Conservation (phyloP, 2,329 filamentous ascomycete species). For the Lecanosticta acicola region DNA sequence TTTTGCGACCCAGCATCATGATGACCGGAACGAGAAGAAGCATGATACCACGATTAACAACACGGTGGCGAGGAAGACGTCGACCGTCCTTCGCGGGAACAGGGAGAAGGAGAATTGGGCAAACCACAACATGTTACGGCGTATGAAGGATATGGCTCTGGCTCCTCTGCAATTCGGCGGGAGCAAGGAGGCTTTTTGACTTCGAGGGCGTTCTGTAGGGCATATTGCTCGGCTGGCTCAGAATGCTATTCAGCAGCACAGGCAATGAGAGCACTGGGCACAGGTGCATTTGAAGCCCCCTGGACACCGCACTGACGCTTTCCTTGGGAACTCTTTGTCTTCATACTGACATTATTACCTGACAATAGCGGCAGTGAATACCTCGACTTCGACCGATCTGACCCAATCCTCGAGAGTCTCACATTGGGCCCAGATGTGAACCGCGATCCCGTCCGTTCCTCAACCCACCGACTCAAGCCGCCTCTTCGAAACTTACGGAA, state of each 20-base stretch:
- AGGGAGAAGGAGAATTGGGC: slow-evolving; percentile 8
- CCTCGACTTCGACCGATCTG: neutral
- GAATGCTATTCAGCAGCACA: neutral
- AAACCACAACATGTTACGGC: slow-evolving; percentile 5
- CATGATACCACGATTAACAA: slow-evolving; percentile 7
- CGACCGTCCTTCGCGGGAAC: slow-evolving; percentile 6
- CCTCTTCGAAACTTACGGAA: neutral
- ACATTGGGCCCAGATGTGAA: neutral
- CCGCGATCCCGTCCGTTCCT: neutral
- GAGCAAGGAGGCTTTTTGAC: neutral
- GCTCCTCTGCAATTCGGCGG: slow-evolving; percentile 7
- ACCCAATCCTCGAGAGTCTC: neutral
- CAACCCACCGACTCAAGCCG: neutral
- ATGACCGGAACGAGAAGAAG: slow-evolving; percentile 4
- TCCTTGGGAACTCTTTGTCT: no score
- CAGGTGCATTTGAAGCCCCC: neutral
- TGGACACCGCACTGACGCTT: neutral
- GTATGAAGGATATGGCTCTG: slow-evolving; percentile 9
- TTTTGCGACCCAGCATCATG: slow-evolving; percentile 17
- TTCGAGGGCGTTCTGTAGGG: neutral
- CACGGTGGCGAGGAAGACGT: slow-evolving; percentile 3
- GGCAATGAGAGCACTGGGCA: neutral
- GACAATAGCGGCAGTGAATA: neutral
- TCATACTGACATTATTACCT: neutral
- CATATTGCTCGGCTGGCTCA: neutral